Evolutionary conservation across 2,329 filamentous ascomycete genomes (phyloP).

Genomic region (Talaromyces atroroseus): DNA sequence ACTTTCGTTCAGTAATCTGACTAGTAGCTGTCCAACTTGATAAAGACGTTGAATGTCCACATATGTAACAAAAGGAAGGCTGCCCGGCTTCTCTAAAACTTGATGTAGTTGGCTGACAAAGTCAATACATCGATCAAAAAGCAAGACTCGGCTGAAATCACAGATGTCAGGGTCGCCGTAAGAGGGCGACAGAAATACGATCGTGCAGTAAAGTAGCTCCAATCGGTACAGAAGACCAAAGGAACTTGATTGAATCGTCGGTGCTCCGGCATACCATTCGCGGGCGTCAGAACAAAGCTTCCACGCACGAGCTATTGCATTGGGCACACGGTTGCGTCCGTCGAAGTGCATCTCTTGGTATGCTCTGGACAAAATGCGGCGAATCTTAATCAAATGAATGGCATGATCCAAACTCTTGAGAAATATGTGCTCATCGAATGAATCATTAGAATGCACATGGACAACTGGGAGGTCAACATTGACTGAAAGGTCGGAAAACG

Average conservation of each 20-base stretch:
- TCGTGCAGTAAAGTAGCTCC: constrained; percentile 83
- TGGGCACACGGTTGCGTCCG: constrained; percentile 61
- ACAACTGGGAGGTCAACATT: constrained; percentile 56
- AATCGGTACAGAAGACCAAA: constrained; percentile 77
- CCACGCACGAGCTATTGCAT: constrained; percentile 51
- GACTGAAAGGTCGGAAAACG: constrained; percentile 87
- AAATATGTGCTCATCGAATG: constrained; percentile 41
- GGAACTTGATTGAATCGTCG: constrained; percentile 56
- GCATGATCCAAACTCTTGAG: constrained; percentile 61
- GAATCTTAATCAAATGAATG: constrained; percentile 71
- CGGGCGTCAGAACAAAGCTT: constrained; percentile 54
- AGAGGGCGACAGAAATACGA: constrained; percentile 81
- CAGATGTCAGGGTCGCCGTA: constrained; percentile 64
- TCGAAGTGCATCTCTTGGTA: constrained; percentile 85
- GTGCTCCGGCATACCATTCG: constrained; percentile 74
- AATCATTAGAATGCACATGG: constrained; percentile 44
- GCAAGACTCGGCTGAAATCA: constrained; percentile 70
- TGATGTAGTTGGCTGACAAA: constrained; percentile 71
- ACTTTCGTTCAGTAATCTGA: constrained; percentile 52
- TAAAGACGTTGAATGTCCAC: constrained; percentile 82
- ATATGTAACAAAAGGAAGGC: constrained; percentile 71
- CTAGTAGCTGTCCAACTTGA: constrained; percentile 57
- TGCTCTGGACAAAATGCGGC: constrained; percentile 80
- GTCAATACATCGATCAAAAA: constrained; percentile 81
- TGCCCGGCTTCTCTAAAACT: constrained; percentile 55